These are phyloP conservation scores for Hypoxylon sp. DNA, from an alignment of 2,329 filamentous ascomycete genomes.

Conservation along the genomic window DNA sequence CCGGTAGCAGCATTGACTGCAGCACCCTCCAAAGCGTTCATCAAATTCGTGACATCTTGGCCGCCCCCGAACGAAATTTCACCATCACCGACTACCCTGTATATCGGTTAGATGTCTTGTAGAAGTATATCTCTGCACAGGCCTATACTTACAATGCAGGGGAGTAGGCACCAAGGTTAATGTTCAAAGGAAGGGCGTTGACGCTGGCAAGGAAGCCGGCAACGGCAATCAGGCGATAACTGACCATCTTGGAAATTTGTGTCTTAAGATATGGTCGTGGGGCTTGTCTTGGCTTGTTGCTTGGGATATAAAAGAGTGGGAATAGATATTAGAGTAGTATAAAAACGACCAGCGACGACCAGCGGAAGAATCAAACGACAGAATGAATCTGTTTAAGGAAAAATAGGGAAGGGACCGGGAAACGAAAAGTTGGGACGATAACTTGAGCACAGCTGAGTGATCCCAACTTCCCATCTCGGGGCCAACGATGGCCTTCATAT, in stretches of 20 bases:
- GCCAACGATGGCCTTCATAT: slow-evolving; percentile 54
- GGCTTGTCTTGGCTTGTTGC: slow-evolving; percentile 30
- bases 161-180: slow-evolving; percentile 63
- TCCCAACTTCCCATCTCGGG: slow-evolving; percentile 29
- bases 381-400: slow-evolving; percentile 45
- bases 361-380: slow-evolving; percentile 54
- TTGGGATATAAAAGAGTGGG: slow-evolving; percentile 20
- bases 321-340: slow-evolving; percentile 49
- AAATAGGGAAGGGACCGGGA: slow-evolving; percentile 49
- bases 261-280: slow-evolving; percentile 11
- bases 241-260: slow-evolving; percentile 56
- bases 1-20: slow-evolving; percentile 55
- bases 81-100: slow-evolving; percentile 57
- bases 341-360: slow-evolving; percentile 58
- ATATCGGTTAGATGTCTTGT: slow-evolving; percentile 42
- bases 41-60: slow-evolving; percentile 62
- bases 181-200: slow-evolving; percentile 58
- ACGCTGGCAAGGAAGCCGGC: slow-evolving; percentile 56
- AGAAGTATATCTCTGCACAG: neutral
- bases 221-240: slow-evolving; percentile 56
- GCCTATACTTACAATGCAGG: slow-evolving; percentile 58
- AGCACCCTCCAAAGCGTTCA: slow-evolving; percentile 64
- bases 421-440: slow-evolving; percentile 45
- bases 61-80: slow-evolving; percentile 58
- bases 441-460: slow-evolving; percentile 57